Evolutionary conservation across 768 basidiomycete genomes (phyloP).

Genomic region (Lactifluus piperatus): DNA sequence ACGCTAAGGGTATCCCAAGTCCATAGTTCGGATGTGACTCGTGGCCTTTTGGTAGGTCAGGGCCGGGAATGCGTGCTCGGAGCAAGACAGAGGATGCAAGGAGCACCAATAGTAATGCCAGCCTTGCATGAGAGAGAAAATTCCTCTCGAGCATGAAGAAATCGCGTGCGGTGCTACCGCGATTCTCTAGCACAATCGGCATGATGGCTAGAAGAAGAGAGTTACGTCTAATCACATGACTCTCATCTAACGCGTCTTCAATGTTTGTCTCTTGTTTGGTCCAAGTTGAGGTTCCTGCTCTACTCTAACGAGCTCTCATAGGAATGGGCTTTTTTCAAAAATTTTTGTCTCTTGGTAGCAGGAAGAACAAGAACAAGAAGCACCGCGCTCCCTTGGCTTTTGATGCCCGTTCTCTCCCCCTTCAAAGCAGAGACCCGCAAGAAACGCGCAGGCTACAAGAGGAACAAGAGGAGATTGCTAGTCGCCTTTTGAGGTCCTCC

Average conservation of each 20-base stretch:
- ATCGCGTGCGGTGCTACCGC: constrained; percentile 51
- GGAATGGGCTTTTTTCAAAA: constrained; percentile 70
- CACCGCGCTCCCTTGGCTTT: constrained; percentile 10
- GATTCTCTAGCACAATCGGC: constrained; percentile 21
- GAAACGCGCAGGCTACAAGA: constrained; percentile 27
- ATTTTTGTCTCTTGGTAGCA: constrained; percentile 59
- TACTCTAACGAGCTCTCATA: constrained; percentile 33
- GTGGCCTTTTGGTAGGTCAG: constrained; percentile 19
- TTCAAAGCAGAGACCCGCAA: background rate
- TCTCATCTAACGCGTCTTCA: background rate
- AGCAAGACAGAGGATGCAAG: constrained; percentile 58
- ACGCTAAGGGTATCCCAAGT: constrained; percentile 40
- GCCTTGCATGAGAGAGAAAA: constrained; percentile 56
- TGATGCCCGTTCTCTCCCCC: constrained; percentile 1
- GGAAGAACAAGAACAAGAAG: constrained; percentile 51
- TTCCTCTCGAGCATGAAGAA: constrained; percentile 77
- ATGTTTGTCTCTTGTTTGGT: constrained; percentile 15
- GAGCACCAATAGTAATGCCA: constrained; percentile 54
- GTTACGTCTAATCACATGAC: constrained; percentile 9
- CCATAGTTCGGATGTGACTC: constrained; percentile 23
- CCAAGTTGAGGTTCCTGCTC: background rate
- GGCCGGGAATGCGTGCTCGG: constrained; percentile 40
- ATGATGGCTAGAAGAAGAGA: constrained; percentile 2
- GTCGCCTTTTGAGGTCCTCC: constrained; percentile 56
- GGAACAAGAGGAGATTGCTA: constrained; percentile 44